Evolutionary conservation across 805 yeast species (phyloP).

Genomic region (Teunomyces atbi): DNA sequence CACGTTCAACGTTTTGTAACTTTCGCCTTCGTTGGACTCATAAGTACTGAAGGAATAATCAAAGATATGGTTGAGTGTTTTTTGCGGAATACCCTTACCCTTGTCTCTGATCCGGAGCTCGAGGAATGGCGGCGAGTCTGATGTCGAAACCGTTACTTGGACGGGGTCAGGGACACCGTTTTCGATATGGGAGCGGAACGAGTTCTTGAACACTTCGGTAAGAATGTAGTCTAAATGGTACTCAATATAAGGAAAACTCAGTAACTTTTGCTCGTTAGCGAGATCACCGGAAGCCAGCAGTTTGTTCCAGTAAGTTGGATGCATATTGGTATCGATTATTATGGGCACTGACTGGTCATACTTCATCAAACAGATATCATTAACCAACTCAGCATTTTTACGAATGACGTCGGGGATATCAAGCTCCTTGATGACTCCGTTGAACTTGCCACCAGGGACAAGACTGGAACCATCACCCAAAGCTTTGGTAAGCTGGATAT

Average conservation of each 20-base stretch:
- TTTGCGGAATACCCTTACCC: constrained; percentile 85
- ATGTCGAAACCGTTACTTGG: constrained; percentile 36
- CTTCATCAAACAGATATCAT: constrained; percentile 78
- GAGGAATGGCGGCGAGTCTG: constrained; percentile 40
- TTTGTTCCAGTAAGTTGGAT: constrained; percentile 28
- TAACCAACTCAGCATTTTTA: constrained; percentile 69
- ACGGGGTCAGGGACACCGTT: constrained; percentile 43
- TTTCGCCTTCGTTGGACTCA: constrained; percentile 55
- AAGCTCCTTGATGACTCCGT: constrained; percentile 61
- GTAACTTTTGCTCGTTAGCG: constrained; percentile 43
- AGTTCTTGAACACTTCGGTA: constrained; percentile 83
- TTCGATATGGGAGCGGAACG: constrained; percentile 87
- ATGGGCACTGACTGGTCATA: constrained; percentile 74
- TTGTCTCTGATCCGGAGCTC: constrained; percentile 79
- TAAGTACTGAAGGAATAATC: constrained; percentile 87
- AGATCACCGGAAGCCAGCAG: constrained; percentile 13
- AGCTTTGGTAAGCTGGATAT: constrained; percentile 55
- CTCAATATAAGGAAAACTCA: constrained; percentile 73
- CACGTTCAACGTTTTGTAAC: constrained; percentile 59
- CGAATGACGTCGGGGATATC: constrained; percentile 62
- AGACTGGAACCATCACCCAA: constrained; percentile 37
- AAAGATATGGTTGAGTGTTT: constrained; percentile 64
- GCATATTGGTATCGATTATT: constrained; percentile 45
- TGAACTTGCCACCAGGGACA: constrained; percentile 55
- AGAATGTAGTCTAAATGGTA: constrained; percentile 85